Base-by-base conservation (phyloP, 768 basidiomycete species). In the Candolleomyces aberdarensis region DNA sequence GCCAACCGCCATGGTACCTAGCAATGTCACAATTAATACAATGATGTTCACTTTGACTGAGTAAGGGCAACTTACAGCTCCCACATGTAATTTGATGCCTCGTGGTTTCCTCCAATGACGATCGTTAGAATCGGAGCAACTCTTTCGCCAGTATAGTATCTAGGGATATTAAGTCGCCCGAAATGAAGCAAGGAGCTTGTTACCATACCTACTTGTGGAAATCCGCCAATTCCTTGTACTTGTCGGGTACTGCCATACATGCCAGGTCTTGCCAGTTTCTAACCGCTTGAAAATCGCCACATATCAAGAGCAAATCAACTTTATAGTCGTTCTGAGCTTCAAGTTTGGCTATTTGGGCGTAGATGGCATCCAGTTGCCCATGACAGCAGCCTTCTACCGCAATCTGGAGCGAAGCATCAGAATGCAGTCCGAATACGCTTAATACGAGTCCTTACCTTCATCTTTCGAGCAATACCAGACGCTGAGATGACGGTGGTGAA, bases 91-190 rank as follows among this genome's bases (percentile, higher is more conserved):
- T 95, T 97, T 20, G 92, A 95, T 1, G 94, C 94, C 74, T 98
- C 97, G 71, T 98, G 97, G 70, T 98, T 98, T 9, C 97, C 97
- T 15, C 97, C 97, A 68, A 98, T 97, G 53, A 98, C 86, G 13
- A 99, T 78, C 0, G 97, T 99, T 71, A 96, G 74, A 4, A 96
- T 72, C 0, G 96, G 94, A 2, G 96, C 95, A n/a, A 65, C 75
- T 68, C 80, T 87, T 69, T 89, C 80, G 1, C 94, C 93, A 1
- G 85, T 87, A 69, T 99, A 98, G 72, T 98, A 99, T 68, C 91
- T 48, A 49, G 29, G 20, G 44, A 47, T 60, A 15, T 32, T 29
- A 60, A 36, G 14, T 49, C 26, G 40, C 39, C n/a, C 13, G 39
- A 61, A 17, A 63, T 36, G 26, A 26, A 26, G 26, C 26, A 26